Evolutionary conservation across 192 early-diverging fungal genomes (phyloP), one percentile per base, ranked within the genome.

Genomic region (Spinellus fusiger): DNA sequence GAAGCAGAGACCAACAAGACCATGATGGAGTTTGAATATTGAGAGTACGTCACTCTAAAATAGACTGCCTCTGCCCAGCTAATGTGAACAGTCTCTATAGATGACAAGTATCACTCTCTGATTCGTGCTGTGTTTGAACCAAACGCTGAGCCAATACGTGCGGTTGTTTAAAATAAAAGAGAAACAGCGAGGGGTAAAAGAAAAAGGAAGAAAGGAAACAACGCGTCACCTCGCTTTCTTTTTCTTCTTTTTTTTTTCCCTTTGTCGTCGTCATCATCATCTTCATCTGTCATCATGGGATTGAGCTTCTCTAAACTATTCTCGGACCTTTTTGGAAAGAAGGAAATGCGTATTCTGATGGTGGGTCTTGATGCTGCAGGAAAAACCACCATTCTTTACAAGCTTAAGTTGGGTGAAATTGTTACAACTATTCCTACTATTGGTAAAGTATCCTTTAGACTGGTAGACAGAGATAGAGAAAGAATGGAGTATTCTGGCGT

Each of bases 341-440:
- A 88, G 75, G 94, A 96, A 73, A 94, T 95, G 91, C 91, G 94
- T 58, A 94, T 97, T 76, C 80, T 98, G 72, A 96, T 97, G 66
- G 92, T 94, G 32, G 92, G 92, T 37, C 81, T 93, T 68, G 91
- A 93, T 75, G 92, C 90, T n/a, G 92, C 92, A 50, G 92, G 93
- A 71, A 98, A 98, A 78, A 98, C 96, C 67, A 98, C 96, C 78
- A 95, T 98, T 70, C 81, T 98, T 71, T 98, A 97, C 83, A 96
- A 94, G 84, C 88, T 98, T 62, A 96, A 96, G 85, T 80, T 98
- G 27, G 96, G 96, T 61, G 93, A 98, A 80, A 92, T 97, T 68
- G 94, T 98, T 64, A 97, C 96, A 53, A 98, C 96, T 57, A 95
- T 98, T 70, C 96, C 96, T 50, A 98, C 96, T 69, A 97, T 98